Evolutionary conservation across 1,284 basidiomycete genomes (phyloP).

Genomic region (Sporisorium exsertum): DNA sequence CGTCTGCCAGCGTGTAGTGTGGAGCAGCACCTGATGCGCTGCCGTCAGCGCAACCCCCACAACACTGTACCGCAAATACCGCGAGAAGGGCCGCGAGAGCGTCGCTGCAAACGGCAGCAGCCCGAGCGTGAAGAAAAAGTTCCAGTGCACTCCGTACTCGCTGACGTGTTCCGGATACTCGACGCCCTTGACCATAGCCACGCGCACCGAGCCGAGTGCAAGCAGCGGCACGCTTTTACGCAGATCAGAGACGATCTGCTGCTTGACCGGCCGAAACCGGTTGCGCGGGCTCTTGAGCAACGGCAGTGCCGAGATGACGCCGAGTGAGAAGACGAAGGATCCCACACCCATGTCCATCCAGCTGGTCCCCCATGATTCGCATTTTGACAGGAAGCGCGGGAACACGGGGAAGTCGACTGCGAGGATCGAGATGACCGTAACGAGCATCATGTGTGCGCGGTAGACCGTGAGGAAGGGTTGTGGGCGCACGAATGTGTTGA

Average conservation of each 20-base stretch:
- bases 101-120: constrained; percentile 82
- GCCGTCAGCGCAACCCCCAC: constrained; percentile 75
- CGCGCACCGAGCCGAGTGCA: constrained; percentile 80
- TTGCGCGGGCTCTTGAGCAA: constrained; percentile 68
- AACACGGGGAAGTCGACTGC: constrained; percentile 95
- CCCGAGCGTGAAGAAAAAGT: constrained; percentile 95
- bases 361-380: constrained; percentile 92
- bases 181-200: constrained; percentile 88
- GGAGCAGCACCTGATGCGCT: constrained; percentile 35
- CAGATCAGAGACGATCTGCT: constrained; percentile 73
- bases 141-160: constrained; percentile 98
- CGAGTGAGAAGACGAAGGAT: constrained; percentile 94
- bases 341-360: constrained; percentile 97
- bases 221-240: constrained; percentile 76
- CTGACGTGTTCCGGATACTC: constrained; percentile 95
- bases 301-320: constrained; percentile 85
- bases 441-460: constrained; percentile 92
- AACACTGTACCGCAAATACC: constrained; percentile 75
- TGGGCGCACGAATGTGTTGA: constrained; percentile 24
- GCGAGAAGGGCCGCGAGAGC: constrained; percentile 72
- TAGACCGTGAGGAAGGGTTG: constrained; percentile 82
- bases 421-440: constrained; percentile 90
- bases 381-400: constrained; percentile 88
- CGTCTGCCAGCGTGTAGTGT: constrained; percentile 29
- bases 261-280: constrained; percentile 28